phyloP scores from a whole-genome alignment of 108 stramenopile genomes.

The Skeletonema grethae region DNA sequence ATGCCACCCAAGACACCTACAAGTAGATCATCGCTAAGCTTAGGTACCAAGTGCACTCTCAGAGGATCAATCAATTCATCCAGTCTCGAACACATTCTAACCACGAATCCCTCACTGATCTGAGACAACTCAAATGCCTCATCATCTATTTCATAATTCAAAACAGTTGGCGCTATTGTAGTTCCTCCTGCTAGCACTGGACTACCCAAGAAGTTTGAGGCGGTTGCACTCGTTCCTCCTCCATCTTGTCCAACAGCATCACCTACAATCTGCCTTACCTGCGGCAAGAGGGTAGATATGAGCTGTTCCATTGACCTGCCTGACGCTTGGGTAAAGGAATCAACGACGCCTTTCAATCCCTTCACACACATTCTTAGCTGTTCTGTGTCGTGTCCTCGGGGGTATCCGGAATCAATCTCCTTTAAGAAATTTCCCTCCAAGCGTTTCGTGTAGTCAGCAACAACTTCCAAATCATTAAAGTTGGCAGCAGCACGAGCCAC shows the following conservation, averaged over 20 bases:
- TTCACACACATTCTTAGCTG: constrained; percentile 80
- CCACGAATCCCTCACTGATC: constrained; percentile 81
- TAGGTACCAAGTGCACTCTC: constrained; percentile 65
- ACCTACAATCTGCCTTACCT: constrained; percentile 75
- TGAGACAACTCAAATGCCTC: constrained; percentile 75
- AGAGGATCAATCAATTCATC: constrained; percentile 78
- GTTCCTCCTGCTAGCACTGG: constrained; percentile 61
- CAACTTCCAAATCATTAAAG: constrained; percentile 84
- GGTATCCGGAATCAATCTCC: constrained; percentile 68
- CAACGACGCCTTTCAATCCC: constrained; percentile 61
- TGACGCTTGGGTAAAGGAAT: constrained; percentile 59
- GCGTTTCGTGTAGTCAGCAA: constrained; percentile 63
- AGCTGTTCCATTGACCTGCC: constrained; percentile 67
- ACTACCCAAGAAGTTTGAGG: constrained; percentile 48
- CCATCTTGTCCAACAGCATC: constrained; percentile 77
- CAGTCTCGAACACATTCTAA: constrained; percentile 64
- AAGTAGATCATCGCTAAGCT: constrained; percentile 64
- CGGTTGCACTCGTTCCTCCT: constrained; percentile 23
- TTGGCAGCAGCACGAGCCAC: constrained; percentile 79
- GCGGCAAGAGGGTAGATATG: constrained; percentile 67
- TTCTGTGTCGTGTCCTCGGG: constrained; percentile 71
- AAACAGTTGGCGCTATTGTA: constrained; percentile 42
- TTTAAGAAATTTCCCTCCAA: constrained; percentile 62
- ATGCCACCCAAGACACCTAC: constrained; percentile 71
- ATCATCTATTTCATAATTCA: constrained; percentile 87